Evolutionary conservation across 768 basidiomycete genomes (phyloP).

Genomic region (Amyloporia xantha): DNA sequence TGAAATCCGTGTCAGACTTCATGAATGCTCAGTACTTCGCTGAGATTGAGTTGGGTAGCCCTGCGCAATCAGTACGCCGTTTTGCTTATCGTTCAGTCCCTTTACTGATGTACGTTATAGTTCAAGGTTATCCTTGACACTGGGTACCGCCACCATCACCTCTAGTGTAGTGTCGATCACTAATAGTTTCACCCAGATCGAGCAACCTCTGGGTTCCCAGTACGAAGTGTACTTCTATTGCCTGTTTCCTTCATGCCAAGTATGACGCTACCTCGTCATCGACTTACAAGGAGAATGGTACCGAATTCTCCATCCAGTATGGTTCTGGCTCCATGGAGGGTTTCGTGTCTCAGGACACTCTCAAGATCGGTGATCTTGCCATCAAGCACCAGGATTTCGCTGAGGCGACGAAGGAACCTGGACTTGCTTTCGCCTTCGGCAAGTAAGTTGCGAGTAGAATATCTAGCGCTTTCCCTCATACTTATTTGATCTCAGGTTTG

Average conservation of each 20-base stretch:
- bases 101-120: constrained; percentile 26
- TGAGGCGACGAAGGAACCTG: constrained; percentile 93
- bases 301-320: constrained; percentile 85
- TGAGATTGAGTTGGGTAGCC: constrained; percentile 77
- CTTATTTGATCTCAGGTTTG: constrained; percentile 52
- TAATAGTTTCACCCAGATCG: constrained; percentile 41
- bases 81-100: not conserved
- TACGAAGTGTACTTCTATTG: constrained; percentile 73
- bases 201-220: constrained; percentile 96
- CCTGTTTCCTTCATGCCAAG: constrained; percentile 91
- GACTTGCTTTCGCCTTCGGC: constrained; percentile 94
- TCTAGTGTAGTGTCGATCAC: not conserved
- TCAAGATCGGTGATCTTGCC: constrained; percentile 77
- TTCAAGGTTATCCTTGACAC: constrained; percentile 97
- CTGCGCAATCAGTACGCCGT: constrained; percentile 66
- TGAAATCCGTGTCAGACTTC: no score
- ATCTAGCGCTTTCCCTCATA: not conserved
- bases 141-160: constrained; percentile 46
- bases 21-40: constrained; percentile 98
- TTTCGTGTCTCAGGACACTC: constrained; percentile 78
- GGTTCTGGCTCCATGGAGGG: constrained; percentile 97
- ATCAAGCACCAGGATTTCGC: constrained; percentile 83
- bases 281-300: constrained; percentile 85
- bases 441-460: constrained; percentile 46
- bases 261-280: constrained; percentile 78